Conservation (phyloP, 805 yeast genomes). For the Candida dajiaensis region DNA sequence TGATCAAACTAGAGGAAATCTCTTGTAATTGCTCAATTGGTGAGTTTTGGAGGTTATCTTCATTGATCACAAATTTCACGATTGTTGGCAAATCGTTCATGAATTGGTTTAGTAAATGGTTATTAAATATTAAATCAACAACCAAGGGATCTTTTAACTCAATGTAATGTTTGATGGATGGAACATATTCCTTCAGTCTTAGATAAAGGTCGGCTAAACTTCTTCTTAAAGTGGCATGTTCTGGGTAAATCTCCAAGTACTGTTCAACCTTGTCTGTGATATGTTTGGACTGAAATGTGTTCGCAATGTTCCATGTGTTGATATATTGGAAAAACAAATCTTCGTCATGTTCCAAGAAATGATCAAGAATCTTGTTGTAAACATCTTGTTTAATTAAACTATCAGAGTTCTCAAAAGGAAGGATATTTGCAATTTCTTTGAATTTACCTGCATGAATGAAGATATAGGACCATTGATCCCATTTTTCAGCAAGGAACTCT, state of each 20-base stretch:
- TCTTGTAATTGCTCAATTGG: constrained; percentile 25
- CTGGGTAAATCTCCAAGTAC: neutral
- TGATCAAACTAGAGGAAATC: constrained; percentile 39
- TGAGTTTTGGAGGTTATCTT: constrained; percentile 32
- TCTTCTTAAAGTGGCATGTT: constrained; percentile 32
- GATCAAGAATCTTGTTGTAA: constrained; percentile 41
- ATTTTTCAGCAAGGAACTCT: constrained; percentile 34
- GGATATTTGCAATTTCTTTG: constrained; percentile 37
- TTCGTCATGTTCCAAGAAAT: constrained; percentile 9
- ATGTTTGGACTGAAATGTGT: constrained; percentile 42
- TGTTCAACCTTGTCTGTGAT: constrained; percentile 38
- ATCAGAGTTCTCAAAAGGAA: constrained; percentile 44
- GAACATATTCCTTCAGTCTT: constrained; percentile 47
- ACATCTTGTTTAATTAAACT: constrained; percentile 25
- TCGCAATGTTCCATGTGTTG: constrained; percentile 11
- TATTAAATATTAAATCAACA: constrained; percentile 50
- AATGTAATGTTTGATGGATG: constrained; percentile 63
- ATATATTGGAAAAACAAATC: constrained; percentile 38
- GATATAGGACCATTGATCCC: constrained; percentile 60
- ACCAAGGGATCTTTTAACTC: constrained; percentile 46
- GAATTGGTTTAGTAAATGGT: constrained; percentile 56
- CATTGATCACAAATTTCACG: constrained; percentile 35
- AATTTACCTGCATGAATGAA: constrained; percentile 45
- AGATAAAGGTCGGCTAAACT: constrained; percentile 50
- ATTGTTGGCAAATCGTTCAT: constrained; percentile 45